A percentile compares a stretch with the other conserved stretches of the same genome.
Evolutionary conservation across 169 alveolate genomes (phyloP).

Genomic region (Blepharisma undulans): DNA sequence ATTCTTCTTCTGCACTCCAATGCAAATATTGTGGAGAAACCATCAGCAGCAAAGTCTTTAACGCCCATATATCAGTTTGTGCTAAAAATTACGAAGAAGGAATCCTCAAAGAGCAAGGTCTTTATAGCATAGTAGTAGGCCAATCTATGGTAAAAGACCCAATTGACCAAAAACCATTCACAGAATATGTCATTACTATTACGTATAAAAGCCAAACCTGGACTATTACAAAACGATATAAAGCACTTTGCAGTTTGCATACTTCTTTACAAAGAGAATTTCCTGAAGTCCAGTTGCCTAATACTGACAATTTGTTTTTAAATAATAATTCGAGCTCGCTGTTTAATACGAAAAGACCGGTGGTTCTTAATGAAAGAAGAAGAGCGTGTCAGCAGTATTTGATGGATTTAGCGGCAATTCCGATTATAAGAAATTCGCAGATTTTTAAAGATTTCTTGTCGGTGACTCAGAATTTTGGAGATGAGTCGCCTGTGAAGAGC

Average conservation of each 20-base stretch:
- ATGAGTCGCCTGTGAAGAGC: background rate
- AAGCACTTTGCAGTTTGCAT: conserved; percentile 64
- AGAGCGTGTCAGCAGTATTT: conserved; percentile 62
- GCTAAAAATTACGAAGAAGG: conserved; percentile 44
- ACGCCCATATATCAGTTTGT: conserved; percentile 67
- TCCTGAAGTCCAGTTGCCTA: conserved; percentile 66
- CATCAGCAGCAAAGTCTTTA: conserved; percentile 58
- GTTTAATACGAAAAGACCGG: conserved; percentile 48
- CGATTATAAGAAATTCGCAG: conserved; percentile 60
- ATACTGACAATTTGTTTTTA: conserved; percentile 45
- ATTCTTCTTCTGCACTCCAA: conserved; percentile 60
- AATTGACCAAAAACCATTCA: conserved; percentile 66
- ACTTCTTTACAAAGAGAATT: conserved; percentile 49
- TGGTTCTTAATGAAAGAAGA: conserved; percentile 74
- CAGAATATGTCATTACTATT: conserved; percentile 69
- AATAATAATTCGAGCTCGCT: conserved; percentile 46
- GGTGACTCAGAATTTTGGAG: conserved; percentile 45
- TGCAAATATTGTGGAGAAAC: conserved; percentile 75
- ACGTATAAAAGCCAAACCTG: conserved; percentile 56
- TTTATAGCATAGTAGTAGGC: conserved; percentile 15
- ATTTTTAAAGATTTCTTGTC: conserved; percentile 64
- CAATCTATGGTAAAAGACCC: conserved; percentile 61
- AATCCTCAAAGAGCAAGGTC: conserved; percentile 23
- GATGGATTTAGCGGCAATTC: conserved; percentile 59
- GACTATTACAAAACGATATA: conserved; percentile 62